Conservation (phyloP, 345 rosid species). For the Pistacia vera region DNA sequence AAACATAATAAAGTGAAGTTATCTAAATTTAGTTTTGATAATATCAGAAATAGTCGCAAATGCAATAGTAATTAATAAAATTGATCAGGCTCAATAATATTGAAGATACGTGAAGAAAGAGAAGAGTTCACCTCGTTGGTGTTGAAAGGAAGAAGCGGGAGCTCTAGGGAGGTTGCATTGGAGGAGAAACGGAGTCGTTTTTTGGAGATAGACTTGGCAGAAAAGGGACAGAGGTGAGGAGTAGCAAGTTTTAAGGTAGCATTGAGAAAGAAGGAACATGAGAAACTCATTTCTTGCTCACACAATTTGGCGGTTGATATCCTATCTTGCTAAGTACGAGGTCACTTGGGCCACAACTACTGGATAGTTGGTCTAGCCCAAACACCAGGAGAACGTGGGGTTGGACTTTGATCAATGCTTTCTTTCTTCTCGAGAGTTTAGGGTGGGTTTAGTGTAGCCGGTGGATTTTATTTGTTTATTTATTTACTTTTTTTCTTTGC, state of each 20-base stretch:
- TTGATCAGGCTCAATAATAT: background rate
- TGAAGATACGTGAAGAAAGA: background rate
- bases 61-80: no score
- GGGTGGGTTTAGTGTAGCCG: no score
- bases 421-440: no score
- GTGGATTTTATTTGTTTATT: no score
- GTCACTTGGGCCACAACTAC: no score
- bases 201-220: background rate
- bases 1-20: no score
- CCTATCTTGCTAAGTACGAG: no score
- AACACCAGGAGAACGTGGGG: background rate
- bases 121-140: slow-evolving; percentile 43
- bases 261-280: background rate
- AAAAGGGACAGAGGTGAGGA: background rate
- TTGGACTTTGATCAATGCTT: background rate
- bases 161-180: slow-evolving; percentile 38
- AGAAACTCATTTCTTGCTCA: background rate
- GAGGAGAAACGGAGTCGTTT: slow-evolving; percentile 19
- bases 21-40: no score
- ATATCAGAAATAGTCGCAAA: no score
- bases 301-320: no score
- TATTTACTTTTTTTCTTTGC: no score
- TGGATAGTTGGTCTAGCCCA: no score
- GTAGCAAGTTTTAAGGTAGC: background rate
- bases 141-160: slow-evolving; percentile 69